These are phyloP conservation scores for Lachancea dasiensis DNA, from an alignment of 805 yeast genomes.

Conservation along the genomic window DNA sequence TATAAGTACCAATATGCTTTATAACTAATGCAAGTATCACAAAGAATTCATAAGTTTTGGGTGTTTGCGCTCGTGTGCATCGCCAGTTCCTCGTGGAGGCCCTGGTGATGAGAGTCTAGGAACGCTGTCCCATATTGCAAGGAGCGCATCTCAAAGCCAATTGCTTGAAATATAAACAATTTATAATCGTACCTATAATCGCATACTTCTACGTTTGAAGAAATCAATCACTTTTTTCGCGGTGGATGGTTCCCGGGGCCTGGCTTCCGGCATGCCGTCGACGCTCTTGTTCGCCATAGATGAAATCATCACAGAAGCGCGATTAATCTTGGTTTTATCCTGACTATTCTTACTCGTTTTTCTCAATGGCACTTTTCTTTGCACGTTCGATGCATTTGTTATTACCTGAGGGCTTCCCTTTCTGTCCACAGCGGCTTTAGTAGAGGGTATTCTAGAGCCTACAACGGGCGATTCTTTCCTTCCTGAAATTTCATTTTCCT, in stretches of 20 bases:
- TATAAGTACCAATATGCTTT: constrained; percentile 18
- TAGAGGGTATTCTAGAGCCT: background rate
- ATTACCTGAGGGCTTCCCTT: constrained; percentile 2
- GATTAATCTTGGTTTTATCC: constrained; percentile 6
- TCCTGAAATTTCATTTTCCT: background rate
- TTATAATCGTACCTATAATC: constrained; percentile 10
- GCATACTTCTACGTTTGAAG: constrained; percentile 59
- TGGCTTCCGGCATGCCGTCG: background rate
- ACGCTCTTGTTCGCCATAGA: constrained; percentile 2
- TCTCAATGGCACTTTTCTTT: constrained; percentile 6
- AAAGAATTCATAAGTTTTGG: constrained; percentile 4
- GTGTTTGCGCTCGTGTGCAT: background rate
- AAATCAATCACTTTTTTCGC: constrained; percentile 75
- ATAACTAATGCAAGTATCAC: constrained; percentile 8
- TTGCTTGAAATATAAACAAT: background rate
- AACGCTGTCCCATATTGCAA: too few relatives aligned
- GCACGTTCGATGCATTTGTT: constrained; percentile 1
- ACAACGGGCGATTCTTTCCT: background rate
- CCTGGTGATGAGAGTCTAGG: too few relatives aligned
- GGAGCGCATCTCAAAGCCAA: too few relatives aligned
- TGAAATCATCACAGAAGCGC: constrained; percentile 16
- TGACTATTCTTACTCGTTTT: constrained; percentile 4
- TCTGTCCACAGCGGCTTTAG: constrained; percentile 1
- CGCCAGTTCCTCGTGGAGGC: background rate
- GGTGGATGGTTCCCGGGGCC: constrained; percentile 56